A percentile compares a stretch with the other conserved stretches of the same genome.
Conservation (phyloP, 2,329 filamentous ascomycete species). For the Colletotrichum somersetense region DNA sequence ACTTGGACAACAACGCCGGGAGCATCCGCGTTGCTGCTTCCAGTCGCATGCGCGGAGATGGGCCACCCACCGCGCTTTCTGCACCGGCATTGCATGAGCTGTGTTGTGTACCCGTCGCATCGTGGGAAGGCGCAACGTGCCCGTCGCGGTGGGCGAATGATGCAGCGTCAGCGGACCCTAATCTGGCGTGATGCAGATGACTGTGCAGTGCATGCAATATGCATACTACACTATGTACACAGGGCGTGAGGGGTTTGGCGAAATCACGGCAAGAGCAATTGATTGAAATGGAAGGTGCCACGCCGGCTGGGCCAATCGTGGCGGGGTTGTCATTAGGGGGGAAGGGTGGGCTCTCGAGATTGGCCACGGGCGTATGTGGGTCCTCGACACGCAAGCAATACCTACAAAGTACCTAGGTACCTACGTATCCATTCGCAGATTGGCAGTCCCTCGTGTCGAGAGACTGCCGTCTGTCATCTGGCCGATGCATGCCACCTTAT, state of each 20-base stretch:
- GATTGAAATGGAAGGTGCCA: conserved; percentile 21
- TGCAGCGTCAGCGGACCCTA: conserved; percentile 20
- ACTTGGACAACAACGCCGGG: too few species aligned
- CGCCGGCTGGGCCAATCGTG: conserved; percentile 18
- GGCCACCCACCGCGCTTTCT: conserved; percentile 9
- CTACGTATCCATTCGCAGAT: too few species aligned
- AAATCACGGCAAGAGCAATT: conserved; percentile 15
- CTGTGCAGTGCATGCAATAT: neutral
- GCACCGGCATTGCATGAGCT: neutral
- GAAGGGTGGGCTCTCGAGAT: neutral
- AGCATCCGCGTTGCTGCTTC: conserved; percentile 24
- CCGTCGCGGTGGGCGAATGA: conserved; percentile 26
- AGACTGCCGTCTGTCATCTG: neutral
- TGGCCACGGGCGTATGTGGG: conserved; percentile 9
- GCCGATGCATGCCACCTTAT: neutral
- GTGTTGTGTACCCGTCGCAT: neutral
- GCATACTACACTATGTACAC: neutral
- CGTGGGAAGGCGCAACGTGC: conserved; percentile 10
- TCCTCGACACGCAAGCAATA: neutral
- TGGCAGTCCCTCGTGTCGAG: too few species aligned
- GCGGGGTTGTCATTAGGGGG: neutral
- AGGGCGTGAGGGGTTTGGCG: conserved; percentile 20
- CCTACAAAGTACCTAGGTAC: too few species aligned
- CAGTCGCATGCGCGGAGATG: conserved; percentile 15
- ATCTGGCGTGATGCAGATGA: conserved; percentile 16